Base-by-base conservation (phyloP, 108 stramenopile genomes). In the Asterionellopsis glacialis region DNA sequence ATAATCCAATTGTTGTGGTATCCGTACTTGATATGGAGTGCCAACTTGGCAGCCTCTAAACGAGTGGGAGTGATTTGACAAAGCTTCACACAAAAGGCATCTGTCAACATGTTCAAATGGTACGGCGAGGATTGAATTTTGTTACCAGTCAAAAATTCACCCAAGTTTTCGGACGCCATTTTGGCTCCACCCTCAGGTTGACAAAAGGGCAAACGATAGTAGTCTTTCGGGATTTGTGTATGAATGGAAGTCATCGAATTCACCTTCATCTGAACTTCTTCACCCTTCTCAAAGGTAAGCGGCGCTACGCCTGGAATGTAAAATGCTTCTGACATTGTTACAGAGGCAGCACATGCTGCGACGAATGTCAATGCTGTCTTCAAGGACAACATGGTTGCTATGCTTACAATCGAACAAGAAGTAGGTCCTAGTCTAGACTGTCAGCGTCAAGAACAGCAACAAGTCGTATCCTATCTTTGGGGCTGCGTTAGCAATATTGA, bases 1-100 rank as follows among this genome's bases (percentile, higher is more conserved):
- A 98, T 93, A 63, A 99, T 99, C 98, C 98, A 98, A 78, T 99
- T 98, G 89, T 98, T 90, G 70, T 93, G 90, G 63, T 95, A 95
- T 57, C 84, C 84, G 64, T 93, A 82, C 57, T 81, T 76, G 70
- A 92, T 92, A 71, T 94, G 88, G 42, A 72, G 51, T 11, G 63
- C 55, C 55, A 94, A 59, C 40, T 69, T 79, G 41, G 73, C 69
- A 21, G 83, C 83, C 24, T 94, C 81, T 15, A 73, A 44, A 47
- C 76, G 73, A 57, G 45, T 40, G 26, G 88, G 73, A 15, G 52
- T 75, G 51, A 75, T 63, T 45, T 87, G 85, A 49, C 92, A 94
- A 16, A 90, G 69, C 54, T 79, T 81, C 16, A 77, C 70, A 62
- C 91, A 91, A 74, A 88, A 94, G 6, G 79, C 61, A 42, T 98